phyloP scores from a whole-genome alignment of 2,329 filamentous ascomycete genomes.

The Endocalyx cinctus region DNA sequence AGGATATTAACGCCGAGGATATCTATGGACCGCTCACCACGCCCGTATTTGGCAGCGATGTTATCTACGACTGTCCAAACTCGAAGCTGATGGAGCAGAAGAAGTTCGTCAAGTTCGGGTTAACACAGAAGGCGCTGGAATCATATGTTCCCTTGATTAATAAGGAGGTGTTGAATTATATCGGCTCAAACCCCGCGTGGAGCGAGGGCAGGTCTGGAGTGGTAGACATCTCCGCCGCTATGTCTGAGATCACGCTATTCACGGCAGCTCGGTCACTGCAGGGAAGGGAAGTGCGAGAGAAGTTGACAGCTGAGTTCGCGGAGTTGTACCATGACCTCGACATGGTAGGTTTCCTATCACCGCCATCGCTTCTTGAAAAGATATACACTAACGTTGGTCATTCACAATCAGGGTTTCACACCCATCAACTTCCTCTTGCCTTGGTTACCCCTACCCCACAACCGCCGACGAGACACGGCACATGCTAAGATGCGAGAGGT shows the following conservation, averaged over 20 bases:
- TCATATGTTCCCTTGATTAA: conserved; percentile 68
- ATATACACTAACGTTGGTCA: no score
- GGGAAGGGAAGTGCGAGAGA: conserved; percentile 69
- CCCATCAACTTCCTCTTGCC: conserved; percentile 81
- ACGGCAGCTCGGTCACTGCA: conserved; percentile 74
- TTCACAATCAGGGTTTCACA: no score
- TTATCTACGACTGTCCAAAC: conserved; percentile 82
- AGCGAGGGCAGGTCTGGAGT: conserved; percentile 54
- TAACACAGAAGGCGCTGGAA: conserved; percentile 60
- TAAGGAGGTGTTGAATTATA: conserved; percentile 62
- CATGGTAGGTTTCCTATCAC: no score
- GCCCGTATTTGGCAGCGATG: conserved; percentile 67
- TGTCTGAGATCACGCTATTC: conserved; percentile 76
- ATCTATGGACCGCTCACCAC: conserved; percentile 48
- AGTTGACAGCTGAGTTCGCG: conserved; percentile 68
- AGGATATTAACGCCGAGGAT: conserved; percentile 50
- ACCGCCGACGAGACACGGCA: conserved; percentile 66
- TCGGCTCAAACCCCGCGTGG: conserved; percentile 53
- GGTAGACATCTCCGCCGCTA: conserved; percentile 59
- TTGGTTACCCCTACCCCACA: conserved; percentile 73
- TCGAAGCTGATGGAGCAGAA: conserved; percentile 86
- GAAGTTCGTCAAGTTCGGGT: conserved; percentile 71
- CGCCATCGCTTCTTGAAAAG: no score
- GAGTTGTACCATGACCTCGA: conserved; percentile 77
- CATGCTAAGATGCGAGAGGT: conserved; percentile 65